Evolutionary conservation across 179 eudicot species (phyloP).

Genomic region (Drosera spatulata): DNA sequence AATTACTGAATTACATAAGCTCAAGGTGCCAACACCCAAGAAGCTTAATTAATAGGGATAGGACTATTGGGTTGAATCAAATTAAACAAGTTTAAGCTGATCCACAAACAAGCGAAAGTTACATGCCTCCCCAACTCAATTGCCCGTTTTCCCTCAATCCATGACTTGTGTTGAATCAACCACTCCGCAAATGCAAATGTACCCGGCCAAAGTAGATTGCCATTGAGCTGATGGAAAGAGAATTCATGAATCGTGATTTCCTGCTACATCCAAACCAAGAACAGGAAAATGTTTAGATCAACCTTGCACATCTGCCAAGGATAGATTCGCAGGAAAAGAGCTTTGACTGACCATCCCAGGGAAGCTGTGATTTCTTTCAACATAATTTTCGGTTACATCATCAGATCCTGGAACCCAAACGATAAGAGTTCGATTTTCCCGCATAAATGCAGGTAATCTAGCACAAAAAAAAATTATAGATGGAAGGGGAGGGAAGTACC

Average conservation of each 20-base stretch:
- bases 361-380: conserved; percentile 69
- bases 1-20: too few species aligned
- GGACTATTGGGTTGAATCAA: neutral
- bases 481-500: conserved; percentile 19
- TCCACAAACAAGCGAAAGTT: conserved; percentile 7
- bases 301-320: neutral
- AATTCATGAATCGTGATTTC: conserved; percentile 81
- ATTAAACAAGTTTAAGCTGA: neutral
- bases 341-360: conserved; percentile 54
- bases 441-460: neutral
- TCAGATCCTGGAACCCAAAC: conserved; percentile 44
- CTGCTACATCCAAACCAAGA: conserved; percentile 22
- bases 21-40: neutral
- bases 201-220: conserved; percentile 96
- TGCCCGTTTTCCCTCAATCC: conserved; percentile 56
- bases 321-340: neutral
- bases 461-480: neutral
- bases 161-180: conserved; percentile 60
- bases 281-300: neutral
- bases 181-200: conserved; percentile 91
- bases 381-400: conserved; percentile 33
- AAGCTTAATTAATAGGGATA: neutral
- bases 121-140: conserved; percentile 87
- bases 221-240: conserved; percentile 88
- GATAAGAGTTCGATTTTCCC: neutral